Evolutionary conservation across 257 asterid genomes (phyloP), one percentile per base, ranked within the genome.

Genomic region (Prunella vulgaris): DNA sequence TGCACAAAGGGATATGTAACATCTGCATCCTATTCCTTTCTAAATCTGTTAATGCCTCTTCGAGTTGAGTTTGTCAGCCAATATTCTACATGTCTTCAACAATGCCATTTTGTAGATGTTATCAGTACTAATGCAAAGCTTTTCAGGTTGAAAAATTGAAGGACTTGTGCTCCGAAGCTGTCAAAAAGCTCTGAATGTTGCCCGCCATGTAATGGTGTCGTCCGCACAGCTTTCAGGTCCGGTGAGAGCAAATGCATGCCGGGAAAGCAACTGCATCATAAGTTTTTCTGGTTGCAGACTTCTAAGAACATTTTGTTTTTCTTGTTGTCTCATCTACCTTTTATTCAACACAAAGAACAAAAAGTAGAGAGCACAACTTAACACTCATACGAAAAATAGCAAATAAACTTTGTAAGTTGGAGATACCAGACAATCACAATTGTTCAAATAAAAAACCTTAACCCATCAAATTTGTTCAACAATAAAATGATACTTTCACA

Each of bases 121-220:
- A 24, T 42, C 68, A 64, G 60, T 33, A 12, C 14, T n/a, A 7
- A 14, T 35, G 44, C 65, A 70, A 52, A 7, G 7, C 56, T 48
- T 70, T 77, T 18, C 75, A 93, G 99, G 99, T 86, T 71, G 99
- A 93, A 60, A 93, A 90, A 81, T 69, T 93, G 86, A 93, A 93
- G 68, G 99, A 93, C 74, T 73, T 93, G 82, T 90, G 99, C 85
- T 78, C 83, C 80, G 10, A 86, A 86, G 78, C 71, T 81, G 69
- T 86, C 92, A 7, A 87, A 72, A 73, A 92, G 92, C 72, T 89
- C 94, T 0, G 94, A 89, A 7, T 63, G 82, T 53, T 53, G 86
- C 77, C 87, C 80, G 42, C 73, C 63, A 8, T 72, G 75, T 22
- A 80, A 57, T 70, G 76, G 67, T 27, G 60, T 77, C 13, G 66